These are phyloP conservation scores for Penicillium cosmopolitanum DNA, from an alignment of 495 filamentous ascomycete genomes.

Conservation along the genomic window DNA sequence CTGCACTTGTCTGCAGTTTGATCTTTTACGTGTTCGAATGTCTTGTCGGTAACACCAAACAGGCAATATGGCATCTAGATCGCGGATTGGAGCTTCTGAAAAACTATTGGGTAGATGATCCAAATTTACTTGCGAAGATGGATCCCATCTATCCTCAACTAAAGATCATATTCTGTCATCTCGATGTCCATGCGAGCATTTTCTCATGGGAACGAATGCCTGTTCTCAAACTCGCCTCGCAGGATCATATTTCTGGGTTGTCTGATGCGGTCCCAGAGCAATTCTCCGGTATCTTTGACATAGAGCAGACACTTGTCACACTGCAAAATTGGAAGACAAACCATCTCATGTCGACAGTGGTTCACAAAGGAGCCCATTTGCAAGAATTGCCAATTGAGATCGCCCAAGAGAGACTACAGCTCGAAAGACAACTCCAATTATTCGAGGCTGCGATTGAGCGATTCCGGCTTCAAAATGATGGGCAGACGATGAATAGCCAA, in stretches of 20 bases:
- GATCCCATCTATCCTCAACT: slow-evolving; percentile 6
- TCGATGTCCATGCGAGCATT: slow-evolving; percentile 36
- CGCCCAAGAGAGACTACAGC: slow-evolving; percentile 15
- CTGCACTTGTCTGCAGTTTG: slow-evolving; percentile 35
- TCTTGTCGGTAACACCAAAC: slow-evolving; percentile 25
- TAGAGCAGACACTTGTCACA: slow-evolving; percentile 18
- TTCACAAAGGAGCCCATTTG: slow-evolving; percentile 9
- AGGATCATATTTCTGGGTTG: not conserved
- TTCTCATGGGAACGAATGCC: slow-evolving; percentile 23
- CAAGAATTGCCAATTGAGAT: slow-evolving; percentile 15
- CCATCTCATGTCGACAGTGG: slow-evolving; percentile 16
- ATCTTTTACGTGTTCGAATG: slow-evolving; percentile 38
- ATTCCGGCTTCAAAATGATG: not conserved
- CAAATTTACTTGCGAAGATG: not conserved
- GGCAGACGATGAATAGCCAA: not conserved
- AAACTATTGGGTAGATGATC: slow-evolving; percentile 9
- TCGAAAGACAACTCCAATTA: slow-evolving; percentile 12
- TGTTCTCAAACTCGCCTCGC: slow-evolving; percentile 7
- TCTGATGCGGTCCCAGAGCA: slow-evolving; percentile 12
- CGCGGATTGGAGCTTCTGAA: slow-evolving; percentile 28
- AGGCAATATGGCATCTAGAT: slow-evolving; percentile 34
- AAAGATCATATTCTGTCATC: slow-evolving; percentile 21
- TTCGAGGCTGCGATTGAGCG: slow-evolving; percentile 8
- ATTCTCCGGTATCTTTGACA: slow-evolving; percentile 12
- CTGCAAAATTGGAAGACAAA: slow-evolving; percentile 25